Evolutionary conservation across 345 rosid species (phyloP), one percentile per base, ranked within the genome.

Genomic region (Reutealis trisperma): DNA sequence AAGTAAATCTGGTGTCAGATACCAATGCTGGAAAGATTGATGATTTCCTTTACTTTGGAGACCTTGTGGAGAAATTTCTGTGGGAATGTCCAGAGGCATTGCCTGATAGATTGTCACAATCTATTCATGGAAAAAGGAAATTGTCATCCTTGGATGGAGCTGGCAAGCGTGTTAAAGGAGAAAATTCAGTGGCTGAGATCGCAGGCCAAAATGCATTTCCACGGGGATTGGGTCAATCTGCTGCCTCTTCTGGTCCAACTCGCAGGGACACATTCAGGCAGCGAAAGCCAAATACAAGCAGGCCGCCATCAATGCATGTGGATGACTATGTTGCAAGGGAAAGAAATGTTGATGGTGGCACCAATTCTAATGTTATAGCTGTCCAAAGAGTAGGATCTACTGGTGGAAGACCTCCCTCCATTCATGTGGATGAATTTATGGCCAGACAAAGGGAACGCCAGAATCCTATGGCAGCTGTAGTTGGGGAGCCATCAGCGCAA

Each of bases 241-340:
- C 92, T 21, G 80, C 90, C 51, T 82, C 98, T 52, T 71, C 94
- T 57, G 97, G 90, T 77, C 87, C 92, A 72, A 81, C 91, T 37
- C 92, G 94, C 61, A 87, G 98, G 88, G 98, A 96, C 76, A 78
- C 88, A 34, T 96, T 96, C 75, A 88, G 99, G 81, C 98, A 89
- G 87, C 93, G 98, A 24, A 96, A 91, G 80, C 97, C 99, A 71
- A 96, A 96, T 77, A 93, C 97, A 52, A 96, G 98, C 92, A 86
- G 98, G 86, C 97, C 99, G 64, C 98, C 99, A 54, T 96, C 99
- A 78, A 91, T 96, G 99, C 98, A 96, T 73, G 99, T 96, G 78
- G 98, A 96, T 83, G 99, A 96, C 87, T 96, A 96, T 87, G 98
- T 93, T 76, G 98, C 99, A 21, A 88, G 97, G 84, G 99, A 96